Base-by-base conservation (phyloP, 75 land plant species). In the Selaginella tamariscina region DNA sequence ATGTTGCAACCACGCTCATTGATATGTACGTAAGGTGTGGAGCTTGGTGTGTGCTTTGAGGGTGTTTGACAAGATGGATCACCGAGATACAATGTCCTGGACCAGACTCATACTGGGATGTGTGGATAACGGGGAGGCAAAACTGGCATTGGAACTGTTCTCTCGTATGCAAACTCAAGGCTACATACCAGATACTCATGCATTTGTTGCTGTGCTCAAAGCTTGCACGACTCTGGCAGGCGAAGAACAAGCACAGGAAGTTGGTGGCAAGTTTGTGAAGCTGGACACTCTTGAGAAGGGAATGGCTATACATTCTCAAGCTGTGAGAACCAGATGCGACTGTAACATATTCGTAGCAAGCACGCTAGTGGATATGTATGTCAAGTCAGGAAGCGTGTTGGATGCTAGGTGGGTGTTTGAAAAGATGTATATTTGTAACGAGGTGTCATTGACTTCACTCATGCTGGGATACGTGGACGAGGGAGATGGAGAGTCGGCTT, bases 11-110 rank as follows among this genome's bases (percentile, higher is more conserved):
- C 24, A 33, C 75, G n/a, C 56, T 80, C 15, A 56, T 80, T 9
- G 70, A 80, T 55, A 77, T 80, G 82, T 77, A 77, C 66, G 54
- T 55, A 0, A 71, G 72, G 30, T 73, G 75, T 70, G 67, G 26
- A 20, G 28, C 28, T 32, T 75, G 32, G 32, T 15, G 27, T 22
- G 30, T 30, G 74, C 78, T 5, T 26, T n/a, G 1, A 0, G 20
- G 21, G 54, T 80, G 22, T 80, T 80, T 32, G 60, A 65, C 27
- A 30, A 5, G 11, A 63, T 76, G 67, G 27, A 2, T 1, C 9
- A 23, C 1, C 75, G 67, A 30, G 70, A 75, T 68, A 32, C 33
- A 31, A 39, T 75, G n/a, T 77, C 82, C 0, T 80, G 74, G 68
- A 80, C 70, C 44, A 22, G 68, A 23, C 68, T 80, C 64, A 76